Evolutionary conservation across 108 stramenopile species (phyloP).

Genomic region (Nannochloropsis oceanica): DNA sequence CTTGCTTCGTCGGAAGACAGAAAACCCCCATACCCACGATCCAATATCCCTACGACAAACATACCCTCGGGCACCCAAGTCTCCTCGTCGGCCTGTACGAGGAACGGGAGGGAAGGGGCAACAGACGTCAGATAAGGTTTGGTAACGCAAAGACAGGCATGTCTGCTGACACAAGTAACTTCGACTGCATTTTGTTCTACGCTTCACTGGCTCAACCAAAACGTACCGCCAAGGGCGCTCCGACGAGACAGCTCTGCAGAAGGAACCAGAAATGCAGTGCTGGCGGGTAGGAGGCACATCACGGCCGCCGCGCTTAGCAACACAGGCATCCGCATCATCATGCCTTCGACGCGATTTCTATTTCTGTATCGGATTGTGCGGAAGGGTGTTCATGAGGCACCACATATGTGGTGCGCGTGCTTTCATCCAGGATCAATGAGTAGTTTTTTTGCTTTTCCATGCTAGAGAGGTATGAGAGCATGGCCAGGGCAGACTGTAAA

Average conservation of each 20-base stretch:
- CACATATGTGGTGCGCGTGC: too few species aligned
- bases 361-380: too few species aligned
- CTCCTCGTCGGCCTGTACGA: neutral
- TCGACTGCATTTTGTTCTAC: neutral
- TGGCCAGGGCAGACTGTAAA: too few species aligned
- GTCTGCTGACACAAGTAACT: neutral
- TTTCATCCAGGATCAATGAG: too few species aligned
- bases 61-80: neutral
- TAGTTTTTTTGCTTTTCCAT: too few species aligned
- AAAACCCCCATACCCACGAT: too few species aligned
- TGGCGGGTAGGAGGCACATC: neutral
- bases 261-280: neutral
- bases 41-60: neutral
- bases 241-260: neutral
- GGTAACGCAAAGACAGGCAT: neutral
- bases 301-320: neutral
- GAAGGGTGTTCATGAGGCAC: too few species aligned
- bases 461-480: too few species aligned
- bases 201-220: neutral
- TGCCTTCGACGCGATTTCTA: too few species aligned
- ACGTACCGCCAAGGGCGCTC: neutral
- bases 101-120: neutral
- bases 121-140: neutral
- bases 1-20: too few species aligned
- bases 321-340: too few species aligned